Base-by-base conservation (phyloP, 1,284 basidiomycete species). In the Termitomyces sp. region DNA sequence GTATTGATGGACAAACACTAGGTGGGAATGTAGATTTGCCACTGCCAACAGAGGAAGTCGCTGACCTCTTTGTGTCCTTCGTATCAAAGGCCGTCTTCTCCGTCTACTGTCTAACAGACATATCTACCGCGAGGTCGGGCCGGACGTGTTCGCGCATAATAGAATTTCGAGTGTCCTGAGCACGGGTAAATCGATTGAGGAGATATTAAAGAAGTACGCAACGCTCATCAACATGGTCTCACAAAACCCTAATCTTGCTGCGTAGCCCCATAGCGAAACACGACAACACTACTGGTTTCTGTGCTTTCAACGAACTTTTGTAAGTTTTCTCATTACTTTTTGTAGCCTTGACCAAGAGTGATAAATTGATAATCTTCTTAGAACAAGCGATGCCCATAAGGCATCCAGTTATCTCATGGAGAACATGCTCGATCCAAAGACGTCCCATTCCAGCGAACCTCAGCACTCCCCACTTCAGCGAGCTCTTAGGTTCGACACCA, bases 111-210 rank as follows among this genome's bases (percentile, higher is more conserved):
- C 68, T 0, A 69, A 72, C 0, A 63, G 67, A 26, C 65, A 73
- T 54, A 63, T 76, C 39, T 75, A 71, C 54, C 52, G 48, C 4
- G 74, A 76, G 43, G 63, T 71, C 5, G 57, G 61, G 1, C 73
- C 69, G 2, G 65, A 73, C 44, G 64, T 68, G 0, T 75, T 75
- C 52, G 61, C 64, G 0, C 68, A 72, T 55, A 76, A 73, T 46
- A 65, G 71, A 2, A 58, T 70, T 31, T 71, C 73, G 0, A 64
- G 68, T 3, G 49, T 57, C 2, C 52, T 76, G n/a, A 63, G 61
- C 54, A 65, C 60, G 1, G 61, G 58, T 9, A 68, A 68, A 53
- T 42, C 64, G 0, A 51, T 64, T 19, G 43, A 58, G 19, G 62
- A 64, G 8, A 61, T 70, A 2, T 21, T 61, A 15, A 50, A 59